A percentile compares a stretch with the other conserved stretches of the same genome.
Evolutionary conservation across 2,329 filamentous ascomycete genomes (phyloP).

Genomic region (Sporothrix phasma): DNA sequence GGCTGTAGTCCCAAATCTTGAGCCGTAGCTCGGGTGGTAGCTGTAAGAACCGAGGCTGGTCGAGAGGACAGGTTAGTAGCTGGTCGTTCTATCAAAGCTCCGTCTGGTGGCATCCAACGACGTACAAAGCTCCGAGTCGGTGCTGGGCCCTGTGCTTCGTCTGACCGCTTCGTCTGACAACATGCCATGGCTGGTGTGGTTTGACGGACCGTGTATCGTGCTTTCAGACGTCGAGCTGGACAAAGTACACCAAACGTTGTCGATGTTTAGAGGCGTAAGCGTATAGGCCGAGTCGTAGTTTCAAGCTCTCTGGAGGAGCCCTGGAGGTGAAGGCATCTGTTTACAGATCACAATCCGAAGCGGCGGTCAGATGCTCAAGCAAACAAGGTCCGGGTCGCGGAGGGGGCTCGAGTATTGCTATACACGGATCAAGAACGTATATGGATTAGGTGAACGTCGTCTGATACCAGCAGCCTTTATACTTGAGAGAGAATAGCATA

Average conservation of each 20-base stretch:
- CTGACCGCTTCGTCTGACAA: no score
- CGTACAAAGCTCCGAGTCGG: not conserved
- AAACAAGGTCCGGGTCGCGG: not conserved
- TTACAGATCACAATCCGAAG: not conserved
- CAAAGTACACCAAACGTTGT: not conserved
- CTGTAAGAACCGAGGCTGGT: conserved; percentile 32
- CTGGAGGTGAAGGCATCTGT: not conserved
- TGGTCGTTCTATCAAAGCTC: no score
- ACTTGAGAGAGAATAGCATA: not conserved
- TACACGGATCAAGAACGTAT: not conserved
- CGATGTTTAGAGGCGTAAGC: no score
- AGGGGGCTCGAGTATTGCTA: not conserved
- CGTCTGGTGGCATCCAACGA: not conserved
- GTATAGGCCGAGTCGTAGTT: not conserved
- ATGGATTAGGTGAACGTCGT: not conserved
- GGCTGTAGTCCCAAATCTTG: conserved; percentile 38
- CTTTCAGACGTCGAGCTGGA: no score
- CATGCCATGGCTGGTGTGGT: not conserved
- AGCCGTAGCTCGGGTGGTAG: conserved; percentile 39
- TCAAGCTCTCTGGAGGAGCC: not conserved
- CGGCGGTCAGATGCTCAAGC: no score
- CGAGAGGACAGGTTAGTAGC: not conserved
- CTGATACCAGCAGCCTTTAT: not conserved
- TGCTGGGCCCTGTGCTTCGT: not conserved
- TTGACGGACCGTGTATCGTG: no score